Evolutionary conservation across 176 grass and related monocot genomes (phyloP), one percentile per base, ranked within the genome.

Genomic region (Typha latifolia): DNA sequence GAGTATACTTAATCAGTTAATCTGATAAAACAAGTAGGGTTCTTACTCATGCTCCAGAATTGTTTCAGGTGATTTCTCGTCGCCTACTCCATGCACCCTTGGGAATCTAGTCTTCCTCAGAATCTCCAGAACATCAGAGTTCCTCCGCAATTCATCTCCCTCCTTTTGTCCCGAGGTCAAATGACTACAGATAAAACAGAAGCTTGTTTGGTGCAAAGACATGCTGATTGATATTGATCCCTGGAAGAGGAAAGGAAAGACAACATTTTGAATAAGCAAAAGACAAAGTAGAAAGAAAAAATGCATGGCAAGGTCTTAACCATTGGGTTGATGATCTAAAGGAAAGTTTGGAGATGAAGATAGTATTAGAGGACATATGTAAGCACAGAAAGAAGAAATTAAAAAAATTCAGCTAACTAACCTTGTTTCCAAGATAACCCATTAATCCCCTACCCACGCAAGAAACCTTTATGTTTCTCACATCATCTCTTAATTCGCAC

Each of bases 141-240:
- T 97, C 61, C 93, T 89, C 14, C 85, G 73, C 18, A 92, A 4
- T 80, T 97, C 93, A 73, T 97, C 93, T 12, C 93, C 93, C 47
- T 97, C 93, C 79, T 97, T 97, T 85, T 92, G 82, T 27, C 93
- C 93, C 20, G 93, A 97, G 19, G 85, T 92, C 66, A 97, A 78
- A 69, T 92, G 93, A 77, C 85, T 88, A 63, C 93, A 97, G 29
- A 92, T 48, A 77, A 97, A 97, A 72, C 93, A 97, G 66, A 97
- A 97, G 49, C 72, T 82, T 63, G 88, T 92, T 65, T 84, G 82
- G 72, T 97, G 85, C 69, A 97, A 50, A 59, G 85, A 92, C 93
- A 97, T 97, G 85, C 93, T 97, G 80, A 97, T 87, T 48, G 88
- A 86, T 72, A 97, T 97, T n/a, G 93, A 92, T n/a, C 93, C 93